Evolutionary conservation across 192 early-diverging fungal species (phyloP).

Genomic region (Globomyces pollinis-pini): DNA sequence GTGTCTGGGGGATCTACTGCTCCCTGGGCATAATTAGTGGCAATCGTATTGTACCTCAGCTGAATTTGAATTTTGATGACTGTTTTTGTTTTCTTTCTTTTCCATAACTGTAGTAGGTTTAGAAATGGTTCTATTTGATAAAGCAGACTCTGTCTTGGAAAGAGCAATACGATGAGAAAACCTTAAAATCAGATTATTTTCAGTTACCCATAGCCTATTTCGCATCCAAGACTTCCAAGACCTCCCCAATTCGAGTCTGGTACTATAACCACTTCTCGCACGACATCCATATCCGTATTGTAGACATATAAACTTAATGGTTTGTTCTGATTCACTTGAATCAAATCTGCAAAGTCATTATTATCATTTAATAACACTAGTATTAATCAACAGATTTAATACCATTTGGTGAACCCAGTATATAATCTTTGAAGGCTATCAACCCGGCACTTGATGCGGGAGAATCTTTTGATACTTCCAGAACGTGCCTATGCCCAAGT

Average conservation of each 20-base stretch:
- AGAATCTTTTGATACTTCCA: slow-evolving; percentile 56
- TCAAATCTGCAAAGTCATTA: slow-evolving; percentile 58
- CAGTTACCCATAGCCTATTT: slow-evolving; percentile 60
- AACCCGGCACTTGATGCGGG: slow-evolving; percentile 65
- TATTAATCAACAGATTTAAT: too few species aligned
- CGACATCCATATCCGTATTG: slow-evolving; percentile 53
- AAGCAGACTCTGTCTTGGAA: neutral
- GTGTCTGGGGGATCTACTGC: neutral
- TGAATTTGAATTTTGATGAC: neutral
- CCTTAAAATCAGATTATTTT: slow-evolving; percentile 40
- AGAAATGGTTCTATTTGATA: neutral
- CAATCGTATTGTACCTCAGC: neutral
- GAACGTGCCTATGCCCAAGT: too few species aligned
- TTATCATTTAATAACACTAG: slow-evolving; percentile 50
- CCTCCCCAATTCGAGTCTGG: slow-evolving; percentile 66
- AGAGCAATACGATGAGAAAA: slow-evolving; percentile 30
- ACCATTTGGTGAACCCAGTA: slow-evolving; percentile 60
- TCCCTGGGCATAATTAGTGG: neutral
- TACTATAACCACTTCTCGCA: slow-evolving; percentile 60
- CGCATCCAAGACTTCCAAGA: slow-evolving; percentile 58
- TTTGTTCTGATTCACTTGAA: slow-evolving; percentile 49
- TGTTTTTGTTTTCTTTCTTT: neutral
- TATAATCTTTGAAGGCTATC: slow-evolving; percentile 58
- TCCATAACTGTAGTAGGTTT: neutral
- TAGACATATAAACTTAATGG: slow-evolving; percentile 62